Conservation (phyloP, 768 basidiomycete genomes). For the Pleurotus giganteus region DNA sequence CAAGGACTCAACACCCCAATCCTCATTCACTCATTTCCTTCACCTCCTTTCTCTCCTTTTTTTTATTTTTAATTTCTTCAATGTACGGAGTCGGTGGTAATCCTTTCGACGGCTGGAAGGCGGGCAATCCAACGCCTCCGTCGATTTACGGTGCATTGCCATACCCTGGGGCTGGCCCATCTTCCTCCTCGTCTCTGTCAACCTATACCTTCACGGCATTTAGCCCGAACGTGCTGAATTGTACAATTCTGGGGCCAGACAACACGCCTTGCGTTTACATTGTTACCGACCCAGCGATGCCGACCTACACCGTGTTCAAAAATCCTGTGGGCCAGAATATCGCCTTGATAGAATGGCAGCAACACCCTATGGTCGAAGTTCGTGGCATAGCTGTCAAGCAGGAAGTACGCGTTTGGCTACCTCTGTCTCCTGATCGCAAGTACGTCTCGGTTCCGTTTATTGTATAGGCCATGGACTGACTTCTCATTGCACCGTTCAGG, state of each 20-base stretch:
- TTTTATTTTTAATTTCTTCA: not conserved
- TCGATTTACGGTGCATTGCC: conserved; percentile 13
- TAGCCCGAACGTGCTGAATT: conserved; percentile 41
- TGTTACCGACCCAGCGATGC: conserved; percentile 30
- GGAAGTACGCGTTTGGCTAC: conserved; percentile 40
- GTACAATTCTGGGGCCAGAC: conserved; percentile 39
- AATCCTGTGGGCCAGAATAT: conserved; percentile 33
- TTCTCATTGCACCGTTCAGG: conserved; percentile 18
- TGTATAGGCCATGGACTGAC: not conserved
- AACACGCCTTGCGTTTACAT: conserved; percentile 36
- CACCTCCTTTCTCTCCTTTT: not conserved
- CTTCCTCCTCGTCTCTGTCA: conserved; percentile 27
- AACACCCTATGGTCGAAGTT: conserved; percentile 33
- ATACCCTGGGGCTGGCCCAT: conserved; percentile 2
- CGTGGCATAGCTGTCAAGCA: conserved; percentile 32
- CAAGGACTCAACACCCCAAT: not conserved
- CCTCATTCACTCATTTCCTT: not conserved
- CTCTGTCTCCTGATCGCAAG: conserved; percentile 38
- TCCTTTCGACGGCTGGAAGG: conserved; percentile 7
- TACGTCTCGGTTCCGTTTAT: conserved; percentile 20
- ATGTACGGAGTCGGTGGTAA: not conserved
- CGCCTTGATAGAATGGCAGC: conserved; percentile 43
- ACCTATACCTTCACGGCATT: conserved; percentile 40
- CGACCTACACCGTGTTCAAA: conserved; percentile 36
- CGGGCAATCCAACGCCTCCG: not conserved